phyloP scores from a whole-genome alignment of 2,329 filamentous ascomycete species.

The Aspergillus ustus region DNA sequence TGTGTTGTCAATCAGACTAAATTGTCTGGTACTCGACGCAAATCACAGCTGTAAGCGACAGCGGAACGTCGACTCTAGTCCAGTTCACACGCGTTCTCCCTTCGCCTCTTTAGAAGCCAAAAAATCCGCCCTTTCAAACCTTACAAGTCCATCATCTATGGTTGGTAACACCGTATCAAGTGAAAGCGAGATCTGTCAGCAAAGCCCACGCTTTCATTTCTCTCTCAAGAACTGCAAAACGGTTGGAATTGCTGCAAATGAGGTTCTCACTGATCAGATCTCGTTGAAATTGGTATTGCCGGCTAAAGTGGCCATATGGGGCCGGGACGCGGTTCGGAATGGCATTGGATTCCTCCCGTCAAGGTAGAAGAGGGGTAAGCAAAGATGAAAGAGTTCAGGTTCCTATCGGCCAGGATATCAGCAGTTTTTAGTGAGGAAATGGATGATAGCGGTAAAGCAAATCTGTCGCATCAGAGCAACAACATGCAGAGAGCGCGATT shows the following conservation, averaged over 20 bases:
- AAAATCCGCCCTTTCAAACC: neutral
- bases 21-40: neutral
- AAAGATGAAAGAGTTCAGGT: neutral
- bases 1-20: neutral
- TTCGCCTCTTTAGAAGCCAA: neutral
- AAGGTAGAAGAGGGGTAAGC: neutral
- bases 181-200: neutral
- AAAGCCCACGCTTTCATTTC: neutral
- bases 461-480: slow-evolving; percentile 2
- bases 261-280: slow-evolving; percentile 2
- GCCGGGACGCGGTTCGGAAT: neutral
- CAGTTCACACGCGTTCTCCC: neutral
- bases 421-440: neutral
- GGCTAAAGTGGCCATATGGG: neutral
- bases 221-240: neutral
- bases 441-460: slow-evolving; percentile 7
- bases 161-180: neutral
- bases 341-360: neutral
- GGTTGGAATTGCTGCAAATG: neutral
- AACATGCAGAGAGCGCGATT: slow-evolving; percentile 7
- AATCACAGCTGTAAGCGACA: neutral
- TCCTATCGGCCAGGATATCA: neutral
- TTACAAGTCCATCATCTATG: neutral
- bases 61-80: neutral
- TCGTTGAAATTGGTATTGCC: neutral